phyloP scores from a whole-genome alignment of 1,284 basidiomycete genomes.

The Ganoderma meredithae region DNA sequence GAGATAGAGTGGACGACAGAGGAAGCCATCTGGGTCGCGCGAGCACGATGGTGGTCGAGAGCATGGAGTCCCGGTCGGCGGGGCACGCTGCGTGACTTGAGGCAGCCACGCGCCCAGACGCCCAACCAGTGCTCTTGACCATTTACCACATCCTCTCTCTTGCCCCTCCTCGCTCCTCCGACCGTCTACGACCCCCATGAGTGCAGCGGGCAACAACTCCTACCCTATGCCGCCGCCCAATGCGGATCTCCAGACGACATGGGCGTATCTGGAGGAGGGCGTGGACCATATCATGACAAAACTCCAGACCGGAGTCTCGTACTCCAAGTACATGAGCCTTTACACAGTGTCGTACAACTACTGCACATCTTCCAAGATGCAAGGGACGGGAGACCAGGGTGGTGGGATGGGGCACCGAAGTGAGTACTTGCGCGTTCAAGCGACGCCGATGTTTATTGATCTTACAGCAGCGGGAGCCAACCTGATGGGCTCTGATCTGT shows the following conservation, averaged over 20 bases:
- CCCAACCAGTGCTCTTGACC: conserved; percentile 32
- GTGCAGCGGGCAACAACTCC: conserved; percentile 30
- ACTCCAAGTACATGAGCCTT: conserved; percentile 91
- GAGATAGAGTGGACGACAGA: background rate
- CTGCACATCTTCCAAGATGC: conserved; percentile 92
- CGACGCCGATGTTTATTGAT: conserved; percentile 31
- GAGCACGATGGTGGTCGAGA: conserved; percentile 15
- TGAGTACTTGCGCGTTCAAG: conserved; percentile 46
- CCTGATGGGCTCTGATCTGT: conserved; percentile 94
- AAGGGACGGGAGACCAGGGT: conserved; percentile 57
- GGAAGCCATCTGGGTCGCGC: conserved; percentile 9
- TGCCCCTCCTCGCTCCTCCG: conserved; percentile 11
- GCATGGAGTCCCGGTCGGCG: background rate
- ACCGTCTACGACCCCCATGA: conserved; percentile 31
- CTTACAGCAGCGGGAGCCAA: conserved; percentile 81
- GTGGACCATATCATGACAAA: conserved; percentile 95
- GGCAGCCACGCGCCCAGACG: conserved; percentile 28
- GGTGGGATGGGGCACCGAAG: conserved; percentile 65
- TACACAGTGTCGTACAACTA: conserved; percentile 98
- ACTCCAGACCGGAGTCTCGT: conserved; percentile 88
- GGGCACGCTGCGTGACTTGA: conserved; percentile 20
- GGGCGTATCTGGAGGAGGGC: conserved; percentile 88
- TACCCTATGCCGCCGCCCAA: conserved; percentile 65
- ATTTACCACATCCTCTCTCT: conserved; percentile 26
- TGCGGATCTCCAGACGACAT: conserved; percentile 85